Evolutionary conservation across 1,139 yeast species (phyloP), one percentile per base, ranked within the genome.

Genomic region (Pichia sp.): DNA sequence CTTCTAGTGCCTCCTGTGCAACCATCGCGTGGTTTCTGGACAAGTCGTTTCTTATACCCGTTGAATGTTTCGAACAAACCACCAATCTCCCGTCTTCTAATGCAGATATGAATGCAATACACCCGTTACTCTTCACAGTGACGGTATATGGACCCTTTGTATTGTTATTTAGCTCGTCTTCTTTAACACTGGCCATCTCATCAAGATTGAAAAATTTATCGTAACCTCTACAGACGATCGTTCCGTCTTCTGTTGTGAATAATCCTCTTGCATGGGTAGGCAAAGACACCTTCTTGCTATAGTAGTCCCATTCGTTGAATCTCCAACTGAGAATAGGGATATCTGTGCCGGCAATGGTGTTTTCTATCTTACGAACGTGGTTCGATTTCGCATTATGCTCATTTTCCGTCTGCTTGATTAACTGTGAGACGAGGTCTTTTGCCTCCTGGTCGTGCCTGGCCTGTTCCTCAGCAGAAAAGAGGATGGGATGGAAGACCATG

Each of bases 41-140:
- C 3, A 70, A 61, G 38, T 76, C 81, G 19, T 71, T 77, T 41
- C 88, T 63, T 0, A 41, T 71, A 0, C 97, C 98, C 0, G 96
- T 85, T 0, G 95, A 82, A 61, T 90, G 94, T 59, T 93, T 93
- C 11, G 96, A 87, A 53, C 97, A 89, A 0, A 90, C 87, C 5
- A 93, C 75, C 15, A 85, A 59, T 0, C 86, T 77, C 0, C 96
- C 96, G 57, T 83, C 84, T 4, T 71, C 71, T 18, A 88, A 67
- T 0, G 94, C 97, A 2, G 96, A 75, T 15, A 93, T 75, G 52
- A 94, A 81, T 2, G 88, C 82, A 52, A 94, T 90, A 61, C 98
- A 93, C 0, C 99, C 99, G 61, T 93, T 94, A 51, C 94, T 96
- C 63, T 93, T 93, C 35, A 85, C 72, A 0, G 97, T 83, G 4